These are phyloP conservation scores for Fonsecaea multimorphosa DNA, from an alignment of 2,329 filamentous ascomycete species.

Conservation along the genomic window DNA sequence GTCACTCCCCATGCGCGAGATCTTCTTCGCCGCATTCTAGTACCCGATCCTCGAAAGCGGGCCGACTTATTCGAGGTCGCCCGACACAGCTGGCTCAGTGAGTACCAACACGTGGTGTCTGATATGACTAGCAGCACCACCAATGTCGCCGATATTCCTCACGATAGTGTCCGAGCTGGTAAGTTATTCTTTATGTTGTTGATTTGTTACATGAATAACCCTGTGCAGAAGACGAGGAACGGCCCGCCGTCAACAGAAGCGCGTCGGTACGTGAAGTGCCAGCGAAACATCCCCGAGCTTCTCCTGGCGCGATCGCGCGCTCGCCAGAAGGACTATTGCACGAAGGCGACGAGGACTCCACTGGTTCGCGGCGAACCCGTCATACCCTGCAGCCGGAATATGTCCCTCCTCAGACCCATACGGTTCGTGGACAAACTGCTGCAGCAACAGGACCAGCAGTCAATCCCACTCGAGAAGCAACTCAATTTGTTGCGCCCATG, in stretches of 20 bases:
- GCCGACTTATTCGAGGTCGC: constrained; percentile 97
- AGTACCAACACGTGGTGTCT: constrained; percentile 94
- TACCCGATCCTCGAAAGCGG: constrained; percentile 91
- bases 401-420: constrained; percentile 87
- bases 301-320: constrained; percentile 52
- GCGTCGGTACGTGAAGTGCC: constrained; percentile 80
- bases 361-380: constrained; percentile 72
- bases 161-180: constrained; percentile 70
- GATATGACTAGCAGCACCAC: constrained; percentile 97
- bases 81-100: constrained; percentile 95
- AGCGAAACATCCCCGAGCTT: constrained; percentile 21
- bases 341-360: constrained; percentile 65
- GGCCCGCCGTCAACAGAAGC: constrained; percentile 74
- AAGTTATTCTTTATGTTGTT: constrained; percentile 41
- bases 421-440: constrained; percentile 69
- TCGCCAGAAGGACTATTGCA: constrained; percentile 30
- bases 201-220: constrained; percentile 7
- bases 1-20: constrained; percentile 96
- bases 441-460: constrained; percentile 39
- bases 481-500: constrained; percentile 48
- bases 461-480: constrained; percentile 41
- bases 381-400: constrained; percentile 98
- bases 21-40: constrained; percentile 87
- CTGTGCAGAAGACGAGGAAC: constrained; percentile 56
- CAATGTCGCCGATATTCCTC: constrained; percentile 81